Evolutionary conservation across 306 rosid genomes (phyloP).

Genomic region (Inga laurina): DNA sequence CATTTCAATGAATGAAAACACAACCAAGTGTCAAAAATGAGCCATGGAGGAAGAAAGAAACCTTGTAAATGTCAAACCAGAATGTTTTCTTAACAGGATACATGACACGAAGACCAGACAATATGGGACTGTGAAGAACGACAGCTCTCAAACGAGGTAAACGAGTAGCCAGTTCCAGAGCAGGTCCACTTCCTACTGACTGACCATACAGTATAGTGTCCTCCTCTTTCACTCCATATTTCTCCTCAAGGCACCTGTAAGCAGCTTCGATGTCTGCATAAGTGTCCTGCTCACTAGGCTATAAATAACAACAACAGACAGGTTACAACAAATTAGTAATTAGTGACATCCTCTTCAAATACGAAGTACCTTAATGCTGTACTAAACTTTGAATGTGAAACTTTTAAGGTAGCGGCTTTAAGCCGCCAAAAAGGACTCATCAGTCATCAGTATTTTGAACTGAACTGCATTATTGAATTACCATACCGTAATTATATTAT

Average conservation of each 20-base stretch:
- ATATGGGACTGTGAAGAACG: constrained; percentile 62
- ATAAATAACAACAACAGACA: not conserved
- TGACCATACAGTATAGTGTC: constrained; percentile 62
- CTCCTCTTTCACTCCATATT: constrained; percentile 66
- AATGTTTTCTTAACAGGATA: constrained; percentile 62
- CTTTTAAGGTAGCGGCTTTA: not conserved
- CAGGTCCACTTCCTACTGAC: constrained; percentile 74
- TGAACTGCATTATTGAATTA: not conserved
- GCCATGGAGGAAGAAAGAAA: constrained; percentile 16
- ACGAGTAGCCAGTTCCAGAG: constrained; percentile 54
- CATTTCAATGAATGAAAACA: not conserved
- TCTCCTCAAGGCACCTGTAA: constrained; percentile 56
- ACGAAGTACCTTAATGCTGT: not conserved
- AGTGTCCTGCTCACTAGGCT: constrained; percentile 81
- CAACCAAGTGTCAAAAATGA: not conserved
- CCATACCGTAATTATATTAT: not conserved
- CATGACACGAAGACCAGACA: constrained; percentile 74
- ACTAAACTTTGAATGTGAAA: not conserved
- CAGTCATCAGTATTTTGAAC: not conserved
- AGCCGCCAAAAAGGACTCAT: not conserved
- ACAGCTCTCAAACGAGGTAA: constrained; percentile 61
- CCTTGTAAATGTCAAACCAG: constrained; percentile 82
- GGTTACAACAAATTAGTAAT: not conserved
- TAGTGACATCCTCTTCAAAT: not conserved
- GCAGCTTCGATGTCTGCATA: constrained; percentile 78